Conservation (phyloP, 2,329 filamentous ascomycete genomes). For the Exophiala dermatitidis region DNA sequence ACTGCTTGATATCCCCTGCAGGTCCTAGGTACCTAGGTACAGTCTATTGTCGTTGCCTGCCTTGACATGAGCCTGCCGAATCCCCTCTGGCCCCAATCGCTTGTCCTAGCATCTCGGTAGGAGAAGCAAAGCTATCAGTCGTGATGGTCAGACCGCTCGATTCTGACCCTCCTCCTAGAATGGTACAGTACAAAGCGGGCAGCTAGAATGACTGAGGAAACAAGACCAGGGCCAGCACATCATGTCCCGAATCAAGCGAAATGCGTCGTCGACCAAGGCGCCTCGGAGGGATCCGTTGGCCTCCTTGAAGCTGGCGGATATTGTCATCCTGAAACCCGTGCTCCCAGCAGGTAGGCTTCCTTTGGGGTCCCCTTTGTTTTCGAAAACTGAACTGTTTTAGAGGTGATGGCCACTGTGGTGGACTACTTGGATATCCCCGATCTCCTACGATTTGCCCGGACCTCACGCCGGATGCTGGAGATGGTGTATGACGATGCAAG, state of each 20-base stretch:
- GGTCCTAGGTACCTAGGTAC: no score
- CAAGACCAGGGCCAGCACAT: neutral
- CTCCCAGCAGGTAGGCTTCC: conserved; percentile 65
- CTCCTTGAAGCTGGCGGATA: conserved; percentile 70
- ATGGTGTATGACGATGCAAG: conserved; percentile 98
- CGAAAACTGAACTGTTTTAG: conserved; percentile 41
- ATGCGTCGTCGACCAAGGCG: conserved; percentile 29
- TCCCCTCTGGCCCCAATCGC: neutral
- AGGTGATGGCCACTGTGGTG: conserved; percentile 80
- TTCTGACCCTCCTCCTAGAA: neutral
- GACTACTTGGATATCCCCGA: conserved; percentile 82
- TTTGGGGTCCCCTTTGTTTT: conserved; percentile 6
- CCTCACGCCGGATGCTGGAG: conserved; percentile 80
- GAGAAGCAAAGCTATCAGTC: neutral
- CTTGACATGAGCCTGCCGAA: no score
- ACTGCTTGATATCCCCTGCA: no score
- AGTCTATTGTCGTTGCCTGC: no score
- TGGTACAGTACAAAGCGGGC: neutral
- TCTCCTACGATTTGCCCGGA: conserved; percentile 74
- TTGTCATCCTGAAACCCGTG: conserved; percentile 68
- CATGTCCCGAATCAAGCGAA: conserved; percentile 46
- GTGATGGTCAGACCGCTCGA: neutral
- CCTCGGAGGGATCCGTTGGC: conserved; percentile 55
- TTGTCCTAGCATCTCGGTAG: neutral
- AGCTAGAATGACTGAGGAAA: neutral